A percentile compares a stretch with the other conserved stretches of the same genome.
Evolutionary conservation across 306 rosid genomes (phyloP).

Genomic region (Sophora flavescens): DNA sequence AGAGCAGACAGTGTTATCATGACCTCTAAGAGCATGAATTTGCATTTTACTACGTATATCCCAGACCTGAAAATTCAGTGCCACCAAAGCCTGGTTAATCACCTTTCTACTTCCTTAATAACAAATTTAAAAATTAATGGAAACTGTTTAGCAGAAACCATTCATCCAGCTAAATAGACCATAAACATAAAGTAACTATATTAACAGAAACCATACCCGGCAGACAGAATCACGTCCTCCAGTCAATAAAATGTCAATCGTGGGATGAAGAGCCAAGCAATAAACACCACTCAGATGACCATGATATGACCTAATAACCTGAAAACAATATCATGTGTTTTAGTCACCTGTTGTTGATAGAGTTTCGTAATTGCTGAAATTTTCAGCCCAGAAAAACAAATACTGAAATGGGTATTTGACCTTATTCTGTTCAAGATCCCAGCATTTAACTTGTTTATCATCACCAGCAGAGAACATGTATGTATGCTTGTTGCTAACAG

Average conservation of each 20-base stretch:
- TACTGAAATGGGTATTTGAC: constrained; percentile 48
- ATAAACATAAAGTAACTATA: constrained; percentile 37
- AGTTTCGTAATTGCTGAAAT: constrained; percentile 37
- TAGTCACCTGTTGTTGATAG: constrained; percentile 18
- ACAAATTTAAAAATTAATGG: not conserved
- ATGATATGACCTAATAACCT: constrained; percentile 96
- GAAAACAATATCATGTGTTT: constrained; percentile 28
- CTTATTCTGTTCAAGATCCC: constrained; percentile 99
- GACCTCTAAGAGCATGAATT: constrained; percentile 90
- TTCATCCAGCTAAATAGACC: constrained; percentile 25
- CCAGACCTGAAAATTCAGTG: constrained; percentile 81
- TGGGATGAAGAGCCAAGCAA: constrained; percentile 97
- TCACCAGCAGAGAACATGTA: constrained; percentile 99
- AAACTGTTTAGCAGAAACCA: constrained; percentile 31
- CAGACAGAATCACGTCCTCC: constrained; percentile 99
- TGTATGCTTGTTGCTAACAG: constrained; percentile 87
- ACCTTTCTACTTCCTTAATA: constrained; percentile 35
- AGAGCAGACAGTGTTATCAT: constrained; percentile 96
- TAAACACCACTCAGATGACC: constrained; percentile 99
- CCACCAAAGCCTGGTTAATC: constrained; percentile 38
- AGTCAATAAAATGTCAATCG: constrained; percentile 87
- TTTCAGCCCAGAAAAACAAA: constrained; percentile 34
- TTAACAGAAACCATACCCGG: constrained; percentile 72
- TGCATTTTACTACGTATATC: constrained; percentile 98
- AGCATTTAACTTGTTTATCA: constrained; percentile 97